Evolutionary conservation across 1,284 basidiomycete genomes (phyloP), one percentile per base, ranked within the genome.

Genomic region (Lignosus rhinocerotis): DNA sequence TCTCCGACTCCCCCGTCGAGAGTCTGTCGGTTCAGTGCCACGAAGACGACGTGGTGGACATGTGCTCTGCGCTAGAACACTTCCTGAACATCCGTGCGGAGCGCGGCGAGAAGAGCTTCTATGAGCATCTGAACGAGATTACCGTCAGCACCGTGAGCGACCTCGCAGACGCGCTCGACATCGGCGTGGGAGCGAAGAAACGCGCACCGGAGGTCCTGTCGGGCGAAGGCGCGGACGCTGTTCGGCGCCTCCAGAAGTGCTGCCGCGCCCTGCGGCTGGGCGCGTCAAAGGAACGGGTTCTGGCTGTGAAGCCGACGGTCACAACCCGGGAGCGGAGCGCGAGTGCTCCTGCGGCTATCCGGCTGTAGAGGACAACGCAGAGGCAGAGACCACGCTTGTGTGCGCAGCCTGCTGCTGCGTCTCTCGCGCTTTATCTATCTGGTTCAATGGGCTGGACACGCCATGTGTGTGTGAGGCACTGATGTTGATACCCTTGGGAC

Each of bases 1-100:
- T 87, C 55, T 82, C 83, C 14, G 81, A 77, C n/a, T 84, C 82
- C 0, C 85, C 84, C 19, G 81, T 87, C 51, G 83, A 86, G 66
- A 76, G 75, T 21, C 73, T 86, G 12, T 80, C 80, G 4, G 75
- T 86, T 58, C 78, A 83, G 60, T 85, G 84, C 72, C 81, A 80
- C 69, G 80, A 82, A 56, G 83, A 85, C 63, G 84, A 86, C 62
- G 77, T 83, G 6, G 78, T 80, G 19, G 84, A 86, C 62, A 76
- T 82, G 32, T 84, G 83, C 68, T 70, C 73, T 2, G 80, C 80
- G 6, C 73, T 88, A 36, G 80, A 83, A 61, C 79, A 79, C 45
- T 84, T 88, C 72, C 75, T 87, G 54, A 76, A 72, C 48, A 62
- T 82, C 34, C 79, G 82, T 44, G 76, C 78, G 14, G 78, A 79